Conservation (phyloP, 2,329 filamentous ascomycete genomes). For the Mariannaea sp. region DNA sequence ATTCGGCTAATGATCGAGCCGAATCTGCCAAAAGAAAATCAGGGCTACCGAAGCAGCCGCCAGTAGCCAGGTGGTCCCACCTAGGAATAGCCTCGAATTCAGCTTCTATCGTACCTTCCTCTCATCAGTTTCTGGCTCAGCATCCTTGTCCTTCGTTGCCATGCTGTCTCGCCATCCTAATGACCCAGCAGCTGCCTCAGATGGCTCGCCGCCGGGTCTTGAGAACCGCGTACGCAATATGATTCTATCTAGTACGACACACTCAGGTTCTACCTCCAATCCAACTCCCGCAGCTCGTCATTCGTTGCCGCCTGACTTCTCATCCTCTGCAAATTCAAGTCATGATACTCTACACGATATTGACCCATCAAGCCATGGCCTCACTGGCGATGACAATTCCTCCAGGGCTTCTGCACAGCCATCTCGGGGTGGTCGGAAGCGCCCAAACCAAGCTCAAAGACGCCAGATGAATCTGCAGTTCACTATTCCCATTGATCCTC, state of each 20-base stretch:
- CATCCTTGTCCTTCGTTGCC: background rate
- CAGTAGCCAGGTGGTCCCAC: background rate
- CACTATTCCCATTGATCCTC: slow-evolving; percentile 59
- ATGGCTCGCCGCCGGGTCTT: slow-evolving; percentile 40
- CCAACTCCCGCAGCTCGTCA: slow-evolving; percentile 3
- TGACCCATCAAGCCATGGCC: background rate
- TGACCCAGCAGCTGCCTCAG: slow-evolving; percentile 6
- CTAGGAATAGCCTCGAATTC: background rate
- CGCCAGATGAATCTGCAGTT: slow-evolving; percentile 66
- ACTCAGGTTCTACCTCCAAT: slow-evolving; percentile 11
- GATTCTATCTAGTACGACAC: slow-evolving; percentile 58
- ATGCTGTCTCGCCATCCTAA: slow-evolving; percentile 5
- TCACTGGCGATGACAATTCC: background rate
- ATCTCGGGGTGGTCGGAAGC: slow-evolving; percentile 49
- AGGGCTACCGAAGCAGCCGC: background rate
- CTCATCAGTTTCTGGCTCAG: background rate
- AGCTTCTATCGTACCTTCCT: background rate
- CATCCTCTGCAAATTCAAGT: background rate
- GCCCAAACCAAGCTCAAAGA: slow-evolving; percentile 66
- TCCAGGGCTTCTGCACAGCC: slow-evolving; percentile 19
- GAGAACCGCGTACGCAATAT: slow-evolving; percentile 64
- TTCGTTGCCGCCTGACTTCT: slow-evolving; percentile 3
- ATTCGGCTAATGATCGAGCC: background rate
- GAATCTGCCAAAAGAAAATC: slow-evolving; percentile 7
- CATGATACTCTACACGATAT: slow-evolving; percentile 3